Conservation (phyloP, 768 basidiomycete genomes). For the Amanita inopinata region DNA sequence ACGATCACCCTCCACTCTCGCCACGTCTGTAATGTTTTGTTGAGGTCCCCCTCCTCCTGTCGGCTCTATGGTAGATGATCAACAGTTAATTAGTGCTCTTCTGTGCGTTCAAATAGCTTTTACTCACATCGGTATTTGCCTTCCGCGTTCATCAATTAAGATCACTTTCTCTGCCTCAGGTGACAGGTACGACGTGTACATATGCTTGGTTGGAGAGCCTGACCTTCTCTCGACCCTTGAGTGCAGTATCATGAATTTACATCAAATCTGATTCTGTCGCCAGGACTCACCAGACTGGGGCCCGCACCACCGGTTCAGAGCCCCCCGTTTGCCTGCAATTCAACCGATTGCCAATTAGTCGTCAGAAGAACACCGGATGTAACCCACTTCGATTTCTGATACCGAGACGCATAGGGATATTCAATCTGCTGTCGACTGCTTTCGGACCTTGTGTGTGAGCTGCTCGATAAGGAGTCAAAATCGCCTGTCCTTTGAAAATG, state of each 20-base stretch:
- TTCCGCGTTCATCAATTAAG: conserved; percentile 14
- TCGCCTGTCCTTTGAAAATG: conserved; percentile 7
- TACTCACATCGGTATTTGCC: conserved; percentile 14
- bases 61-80: neutral
- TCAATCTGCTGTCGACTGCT: conserved; percentile 1
- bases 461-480: conserved; percentile 1
- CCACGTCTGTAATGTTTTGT: no score
- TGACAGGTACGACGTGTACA: conserved; percentile 8
- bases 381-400: conserved; percentile 5
- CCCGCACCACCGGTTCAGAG: conserved; percentile 1
- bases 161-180: conserved; percentile 12
- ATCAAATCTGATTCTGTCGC: neutral
- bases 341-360: neutral
- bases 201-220: conserved; percentile 6
- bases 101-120: neutral
- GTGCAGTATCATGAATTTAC: neutral
- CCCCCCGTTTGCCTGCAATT: neutral
- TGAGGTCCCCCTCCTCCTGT: conserved; percentile 6
- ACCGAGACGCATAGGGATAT: conserved; percentile 7
- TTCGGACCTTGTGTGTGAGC: neutral
- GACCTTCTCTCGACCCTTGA: conserved; percentile 1
- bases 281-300: conserved; percentile 4
- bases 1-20: no score
- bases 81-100: neutral
- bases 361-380: neutral